These are phyloP conservation scores for Tinospora cordifolia DNA, from an alignment of 164 flowering plant species.

Conservation along the genomic window DNA sequence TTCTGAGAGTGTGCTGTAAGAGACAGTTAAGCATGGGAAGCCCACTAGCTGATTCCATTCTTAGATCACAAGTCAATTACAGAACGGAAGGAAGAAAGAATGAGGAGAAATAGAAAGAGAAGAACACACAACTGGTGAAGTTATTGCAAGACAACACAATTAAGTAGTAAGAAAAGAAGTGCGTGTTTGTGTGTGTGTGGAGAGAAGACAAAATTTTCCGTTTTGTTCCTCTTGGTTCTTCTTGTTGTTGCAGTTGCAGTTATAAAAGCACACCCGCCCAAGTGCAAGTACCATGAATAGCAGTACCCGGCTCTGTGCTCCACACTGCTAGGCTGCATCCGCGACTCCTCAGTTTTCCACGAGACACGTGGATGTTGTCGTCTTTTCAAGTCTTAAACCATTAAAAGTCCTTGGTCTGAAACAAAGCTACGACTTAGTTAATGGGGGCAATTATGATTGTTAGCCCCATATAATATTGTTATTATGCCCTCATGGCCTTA, in stretches of 20 bases:
- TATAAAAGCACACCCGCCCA: not conserved
- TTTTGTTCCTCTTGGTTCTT: not conserved
- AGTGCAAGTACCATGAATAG: not conserved
- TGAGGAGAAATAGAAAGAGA: not conserved
- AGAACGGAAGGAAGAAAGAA: constrained; percentile 17
- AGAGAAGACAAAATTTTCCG: constrained; percentile 8
- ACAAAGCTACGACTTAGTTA: no score
- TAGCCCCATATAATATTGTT: no score
- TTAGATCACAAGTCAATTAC: constrained; percentile 14
- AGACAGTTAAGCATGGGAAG: constrained; percentile 66
- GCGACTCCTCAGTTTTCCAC: not conserved
- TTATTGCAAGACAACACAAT: constrained; percentile 17
- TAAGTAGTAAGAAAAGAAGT: constrained; percentile 9
- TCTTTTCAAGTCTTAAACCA: no score
- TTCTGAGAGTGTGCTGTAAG: constrained; percentile 57
- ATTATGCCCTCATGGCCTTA: no score
- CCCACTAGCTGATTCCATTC: constrained; percentile 49
- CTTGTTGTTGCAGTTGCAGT: not conserved
- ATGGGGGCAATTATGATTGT: no score
- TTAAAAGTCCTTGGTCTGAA: no score
- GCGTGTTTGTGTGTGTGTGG: not conserved
- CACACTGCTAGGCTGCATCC: not conserved
- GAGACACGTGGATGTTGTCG: not conserved
- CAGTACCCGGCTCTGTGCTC: not conserved
- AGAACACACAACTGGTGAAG: not conserved